A percentile compares a stretch with the other conserved stretches of the same genome.
phyloP scores from a whole-genome alignment of 1,284 basidiomycete species.

The Irpex lacteus region DNA sequence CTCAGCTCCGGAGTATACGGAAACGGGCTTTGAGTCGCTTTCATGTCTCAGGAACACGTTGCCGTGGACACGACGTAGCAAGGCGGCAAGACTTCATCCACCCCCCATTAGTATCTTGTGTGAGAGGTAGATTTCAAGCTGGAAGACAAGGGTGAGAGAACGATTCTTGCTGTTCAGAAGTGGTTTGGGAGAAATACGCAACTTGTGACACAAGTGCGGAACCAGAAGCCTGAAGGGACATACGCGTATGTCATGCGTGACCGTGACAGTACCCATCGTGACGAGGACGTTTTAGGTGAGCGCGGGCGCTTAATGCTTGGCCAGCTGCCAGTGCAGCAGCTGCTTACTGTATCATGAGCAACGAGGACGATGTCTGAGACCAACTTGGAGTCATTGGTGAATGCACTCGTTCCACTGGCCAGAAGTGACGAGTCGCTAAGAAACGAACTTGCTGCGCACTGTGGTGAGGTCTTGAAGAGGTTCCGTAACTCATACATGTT shows the following conservation, averaged over 20 bases:
- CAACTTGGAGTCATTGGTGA: slow-evolving; percentile 47
- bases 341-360: background rate
- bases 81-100: too few species aligned
- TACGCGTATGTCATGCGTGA: background rate
- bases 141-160: background rate
- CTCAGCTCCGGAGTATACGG: too few species aligned
- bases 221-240: too few species aligned
- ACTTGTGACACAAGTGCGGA: too few species aligned
- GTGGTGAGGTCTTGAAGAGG: slow-evolving; percentile 72
- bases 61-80: too few species aligned
- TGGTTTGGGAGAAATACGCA: too few species aligned
- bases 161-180: background rate
- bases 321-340: background rate
- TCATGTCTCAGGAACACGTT: too few species aligned
- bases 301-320: background rate
- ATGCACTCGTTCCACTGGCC: slow-evolving; percentile 55
- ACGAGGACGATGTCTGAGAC: slow-evolving; percentile 14
- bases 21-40: too few species aligned
- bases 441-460: slow-evolving; percentile 59
- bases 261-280: background rate
- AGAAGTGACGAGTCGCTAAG: slow-evolving; percentile 46
- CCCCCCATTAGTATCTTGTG: background rate
- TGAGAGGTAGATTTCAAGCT: background rate
- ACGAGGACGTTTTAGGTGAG: background rate
- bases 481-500: slow-evolving; percentile 23